Conservation (phyloP, 148 eudicot genomes). For the Fallopia convolvulus region DNA sequence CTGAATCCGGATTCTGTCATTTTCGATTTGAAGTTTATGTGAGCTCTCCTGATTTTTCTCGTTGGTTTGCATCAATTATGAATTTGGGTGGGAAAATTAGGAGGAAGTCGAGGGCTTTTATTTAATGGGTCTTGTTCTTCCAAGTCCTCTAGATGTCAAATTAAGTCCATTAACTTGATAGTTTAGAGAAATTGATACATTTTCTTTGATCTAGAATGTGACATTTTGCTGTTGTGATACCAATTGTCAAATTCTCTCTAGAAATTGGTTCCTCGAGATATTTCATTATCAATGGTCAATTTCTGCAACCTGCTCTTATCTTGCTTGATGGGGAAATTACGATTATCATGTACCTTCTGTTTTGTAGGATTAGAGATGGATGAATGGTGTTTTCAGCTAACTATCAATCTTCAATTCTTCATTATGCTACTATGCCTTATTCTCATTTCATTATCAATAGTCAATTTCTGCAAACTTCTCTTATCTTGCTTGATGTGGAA, state of each 20-base stretch:
- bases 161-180: neutral
- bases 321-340: neutral
- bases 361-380: neutral
- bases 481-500: neutral
- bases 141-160: too few species aligned
- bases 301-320: neutral
- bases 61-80: neutral
- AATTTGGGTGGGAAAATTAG: neutral
- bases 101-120: neutral
- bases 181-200: neutral
- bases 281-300: neutral
- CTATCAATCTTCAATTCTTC: neutral
- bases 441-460: neutral
- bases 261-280: neutral
- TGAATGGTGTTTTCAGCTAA: neutral
- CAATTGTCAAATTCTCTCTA: neutral
- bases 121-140: neutral
- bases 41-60: neutral
- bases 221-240: too few species aligned
- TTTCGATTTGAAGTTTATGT: neutral
- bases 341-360: neutral
- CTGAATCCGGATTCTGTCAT: neutral
- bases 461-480: neutral
- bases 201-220: neutral
- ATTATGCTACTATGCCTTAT: neutral